Percentiles rank a stretch among this genome's conserved stretches.
These are phyloP conservation scores for Quercus agrifolia DNA, from an alignment of 306 rosid genomes.

Conservation along the genomic window DNA sequence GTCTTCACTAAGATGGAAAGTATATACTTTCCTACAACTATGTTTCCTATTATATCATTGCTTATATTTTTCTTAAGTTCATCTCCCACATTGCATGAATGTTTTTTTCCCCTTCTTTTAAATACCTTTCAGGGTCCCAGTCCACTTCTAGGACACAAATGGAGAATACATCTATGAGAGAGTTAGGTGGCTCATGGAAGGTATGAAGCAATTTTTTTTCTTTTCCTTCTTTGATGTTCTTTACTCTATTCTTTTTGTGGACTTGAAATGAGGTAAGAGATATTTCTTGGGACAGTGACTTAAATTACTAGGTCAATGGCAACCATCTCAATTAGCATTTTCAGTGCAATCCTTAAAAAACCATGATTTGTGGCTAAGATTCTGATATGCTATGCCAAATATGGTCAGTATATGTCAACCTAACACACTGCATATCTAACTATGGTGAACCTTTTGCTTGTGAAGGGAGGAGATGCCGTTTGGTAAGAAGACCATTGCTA, in stretches of 20 bases:
- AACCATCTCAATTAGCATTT: not conserved
- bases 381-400: not conserved
- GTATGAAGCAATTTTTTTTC: slow-evolving; percentile 28
- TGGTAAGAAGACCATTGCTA: too few species aligned
- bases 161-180: slow-evolving; percentile 39
- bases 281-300: not conserved
- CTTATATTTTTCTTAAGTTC: not conserved
- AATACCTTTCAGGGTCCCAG: slow-evolving; percentile 25
- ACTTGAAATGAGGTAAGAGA: too few species aligned
- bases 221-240: slow-evolving; percentile 7
- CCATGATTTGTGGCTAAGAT: not conserved
- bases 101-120: not conserved
- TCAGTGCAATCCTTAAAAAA: not conserved
- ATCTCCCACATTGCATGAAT: slow-evolving; percentile 3
- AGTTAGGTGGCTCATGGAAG: slow-evolving; percentile 56
- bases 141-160: slow-evolving; percentile 25
- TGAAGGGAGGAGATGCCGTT: not conserved
- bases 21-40: too few species aligned
- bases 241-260: slow-evolving; percentile 10
- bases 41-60: too few species aligned
- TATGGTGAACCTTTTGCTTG: not conserved
- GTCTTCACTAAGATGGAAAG: too few species aligned
- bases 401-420: not conserved
- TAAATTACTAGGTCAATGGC: not conserved
- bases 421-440: not conserved